phyloP scores from a whole-genome alignment of 2,329 filamentous ascomycete genomes.

The Diaporthe ilicicola region DNA sequence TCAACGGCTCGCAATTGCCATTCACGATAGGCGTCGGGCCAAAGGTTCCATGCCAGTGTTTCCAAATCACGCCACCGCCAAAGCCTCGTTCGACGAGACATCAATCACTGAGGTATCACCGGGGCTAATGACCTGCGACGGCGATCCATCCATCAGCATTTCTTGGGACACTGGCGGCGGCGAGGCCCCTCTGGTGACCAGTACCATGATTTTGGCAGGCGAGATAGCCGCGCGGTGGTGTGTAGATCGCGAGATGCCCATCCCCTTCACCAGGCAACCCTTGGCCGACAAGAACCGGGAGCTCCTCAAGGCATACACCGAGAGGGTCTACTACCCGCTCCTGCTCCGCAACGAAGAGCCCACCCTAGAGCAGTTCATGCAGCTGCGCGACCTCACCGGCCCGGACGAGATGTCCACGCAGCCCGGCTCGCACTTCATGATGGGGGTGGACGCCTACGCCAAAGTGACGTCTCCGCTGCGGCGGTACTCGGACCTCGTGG shows the following conservation, averaged over 20 bases:
- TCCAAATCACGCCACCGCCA: conserved; percentile 51
- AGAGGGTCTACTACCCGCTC: conserved; percentile 49
- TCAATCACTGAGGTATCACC: conserved; percentile 35
- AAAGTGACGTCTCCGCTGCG: conserved; percentile 74
- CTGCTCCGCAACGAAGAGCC: conserved; percentile 46
- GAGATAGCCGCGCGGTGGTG: conserved; percentile 71
- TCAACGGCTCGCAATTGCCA: conserved; percentile 55
- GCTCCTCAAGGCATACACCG: conserved; percentile 48
- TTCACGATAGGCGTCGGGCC: conserved; percentile 51
- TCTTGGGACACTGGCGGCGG: conserved; percentile 39
- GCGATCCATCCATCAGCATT: conserved; percentile 62
- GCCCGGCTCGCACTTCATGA: conserved; percentile 63
- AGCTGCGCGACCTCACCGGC: conserved; percentile 54
- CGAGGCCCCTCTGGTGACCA: conserved; percentile 51
- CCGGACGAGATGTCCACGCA: conserved; percentile 59
- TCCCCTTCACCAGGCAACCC: conserved; percentile 65
- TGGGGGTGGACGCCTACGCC: conserved; percentile 68
- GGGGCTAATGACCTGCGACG: conserved; percentile 45
- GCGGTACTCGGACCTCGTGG: conserved; percentile 68
- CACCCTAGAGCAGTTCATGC: conserved; percentile 41
- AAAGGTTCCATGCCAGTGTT: conserved; percentile 61
- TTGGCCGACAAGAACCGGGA: conserved; percentile 49
- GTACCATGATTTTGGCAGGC: conserved; percentile 69
- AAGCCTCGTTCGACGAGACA: conserved; percentile 52
- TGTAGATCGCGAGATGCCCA: conserved; percentile 62